Percentiles rank a stretch among this genome's conserved stretches.
Conservation (phyloP, 2,329 filamentous ascomycete species). For the Epichloe gansuensis region DNA sequence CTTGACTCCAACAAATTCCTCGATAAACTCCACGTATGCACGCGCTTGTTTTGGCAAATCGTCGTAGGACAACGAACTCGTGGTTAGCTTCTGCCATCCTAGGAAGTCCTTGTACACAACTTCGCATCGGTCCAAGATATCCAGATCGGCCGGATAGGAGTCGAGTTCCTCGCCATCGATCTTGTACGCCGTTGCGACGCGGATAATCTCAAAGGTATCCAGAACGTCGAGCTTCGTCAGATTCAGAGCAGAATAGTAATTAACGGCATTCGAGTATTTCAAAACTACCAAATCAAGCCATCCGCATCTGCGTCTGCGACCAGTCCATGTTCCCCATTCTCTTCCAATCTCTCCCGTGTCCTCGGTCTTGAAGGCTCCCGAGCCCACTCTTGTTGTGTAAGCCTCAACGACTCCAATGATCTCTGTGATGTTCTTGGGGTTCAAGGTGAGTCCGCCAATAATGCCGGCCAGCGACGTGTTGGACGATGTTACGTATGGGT, state of each 20-base stretch:
- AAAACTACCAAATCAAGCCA: constrained; percentile 20
- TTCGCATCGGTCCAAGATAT: constrained; percentile 43
- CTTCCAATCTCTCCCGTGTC: constrained; percentile 22
- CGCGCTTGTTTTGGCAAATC: constrained; percentile 52
- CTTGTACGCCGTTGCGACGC: not conserved
- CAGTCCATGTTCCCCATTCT: constrained; percentile 37
- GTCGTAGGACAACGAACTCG: constrained; percentile 43
- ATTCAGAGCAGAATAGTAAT: constrained; percentile 52
- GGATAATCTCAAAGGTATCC: constrained; percentile 6
- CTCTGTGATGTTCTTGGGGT: constrained; percentile 40
- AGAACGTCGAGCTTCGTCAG: constrained; percentile 19
- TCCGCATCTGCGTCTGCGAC: constrained; percentile 45
- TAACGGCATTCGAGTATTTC: constrained; percentile 49
- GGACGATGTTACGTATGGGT: constrained; percentile 16
- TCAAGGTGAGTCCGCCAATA: constrained; percentile 15
- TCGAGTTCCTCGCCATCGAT: constrained; percentile 14
- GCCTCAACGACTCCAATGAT: not conserved
- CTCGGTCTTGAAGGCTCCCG: constrained; percentile 9
- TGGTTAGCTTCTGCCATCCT: constrained; percentile 56
- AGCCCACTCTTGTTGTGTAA: constrained; percentile 8
- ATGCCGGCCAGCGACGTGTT: constrained; percentile 16
- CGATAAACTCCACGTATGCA: constrained; percentile 50
- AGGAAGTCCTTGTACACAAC: constrained; percentile 55
- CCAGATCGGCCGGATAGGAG: constrained; percentile 52
- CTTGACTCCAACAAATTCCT: constrained; percentile 17